Conservation (phyloP, 352 stramenopile genomes). For the Hyaloperonospora arabidopsidis region DNA sequence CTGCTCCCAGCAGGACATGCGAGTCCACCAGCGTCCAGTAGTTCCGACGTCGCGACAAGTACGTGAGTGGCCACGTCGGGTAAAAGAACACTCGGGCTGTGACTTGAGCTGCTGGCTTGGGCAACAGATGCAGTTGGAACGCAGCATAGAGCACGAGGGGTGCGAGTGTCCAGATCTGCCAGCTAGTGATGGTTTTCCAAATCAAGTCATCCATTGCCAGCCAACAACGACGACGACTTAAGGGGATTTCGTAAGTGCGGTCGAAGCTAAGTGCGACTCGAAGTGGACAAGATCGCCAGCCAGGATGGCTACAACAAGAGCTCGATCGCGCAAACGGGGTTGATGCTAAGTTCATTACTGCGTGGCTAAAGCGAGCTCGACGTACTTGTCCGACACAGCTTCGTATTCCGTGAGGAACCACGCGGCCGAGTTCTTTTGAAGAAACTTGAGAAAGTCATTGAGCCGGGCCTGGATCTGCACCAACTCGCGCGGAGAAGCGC, state of each 20-base stretch:
- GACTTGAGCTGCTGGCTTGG: slow-evolving; percentile 58
- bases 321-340: not conserved
- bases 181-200: slow-evolving; percentile 12
- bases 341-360: slow-evolving; percentile 7
- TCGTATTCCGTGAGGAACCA: slow-evolving; percentile 71
- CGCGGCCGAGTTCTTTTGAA: slow-evolving; percentile 66
- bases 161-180: slow-evolving; percentile 19
- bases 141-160: slow-evolving; percentile 46
- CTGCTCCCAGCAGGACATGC: slow-evolving; percentile 87
- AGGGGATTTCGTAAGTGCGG: not conserved
- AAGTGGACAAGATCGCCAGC: not conserved
- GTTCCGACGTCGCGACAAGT: slow-evolving; percentile 74
- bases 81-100: slow-evolving; percentile 86
- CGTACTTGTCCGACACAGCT: slow-evolving; percentile 40
- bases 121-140: slow-evolving; percentile 89
- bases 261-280: slow-evolving; percentile 8
- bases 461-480: slow-evolving; percentile 59
- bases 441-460: slow-evolving; percentile 81
- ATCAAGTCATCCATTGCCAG: too few species aligned
- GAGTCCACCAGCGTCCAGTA: slow-evolving; percentile 90
- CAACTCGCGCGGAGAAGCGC: slow-evolving; percentile 48
- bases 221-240: too few species aligned
- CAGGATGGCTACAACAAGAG: slow-evolving; percentile 15
- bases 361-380: slow-evolving; percentile 32
- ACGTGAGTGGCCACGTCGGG: slow-evolving; percentile 90